Base-by-base conservation (phyloP, 1,284 basidiomycete species). In the Moesziomyces sp. region DNA sequence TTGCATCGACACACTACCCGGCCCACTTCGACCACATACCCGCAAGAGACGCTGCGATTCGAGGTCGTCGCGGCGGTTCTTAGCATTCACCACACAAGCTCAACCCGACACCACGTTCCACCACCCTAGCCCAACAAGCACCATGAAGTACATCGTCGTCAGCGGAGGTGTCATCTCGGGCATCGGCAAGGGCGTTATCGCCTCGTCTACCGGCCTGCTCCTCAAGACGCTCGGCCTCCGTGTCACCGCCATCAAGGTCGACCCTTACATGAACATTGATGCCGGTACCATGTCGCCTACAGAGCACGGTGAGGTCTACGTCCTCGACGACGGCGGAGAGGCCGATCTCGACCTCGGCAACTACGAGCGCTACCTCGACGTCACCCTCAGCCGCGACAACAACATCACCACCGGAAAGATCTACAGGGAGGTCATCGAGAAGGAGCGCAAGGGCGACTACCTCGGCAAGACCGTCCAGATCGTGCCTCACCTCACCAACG, bases 211-310 rank as follows among this genome's bases (percentile, higher is more conserved):
- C 18, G 96, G 96, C 72, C 88, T 99, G 53, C 88, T 99, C 56
- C 88, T 99, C 85, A 98, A 98, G 87, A 98, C 93, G 50, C 90
- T 91, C 35, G 96, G 96, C 47, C 88, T 97, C 74, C 96, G 94
- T 86, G 96, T 98, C 81, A 99, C 97, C 2, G 92, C 97, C 26
- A 98, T 99, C 88, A 99, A 99, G 87, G 98, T 99, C 80, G 96
- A 99, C 85, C 96, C 96, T 23, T 99, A 99, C 85, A 98, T 99
- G 95, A 99, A 99, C 87, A 97, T 99, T 81, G 96, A 99, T 88
- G 97, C 96, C 40, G 97, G 97, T 46, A 98, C 96, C 34, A 99
- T 99, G 96, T 90, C 94, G 45, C 97, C 96, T 14, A 97, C 94
- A 38, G 96, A 99, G 86, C 96, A 99, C 85, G 97, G 95, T 78